These are phyloP conservation scores for Artemisia annua DNA, from an alignment of 129 eudicot genomes.

Conservation along the genomic window DNA sequence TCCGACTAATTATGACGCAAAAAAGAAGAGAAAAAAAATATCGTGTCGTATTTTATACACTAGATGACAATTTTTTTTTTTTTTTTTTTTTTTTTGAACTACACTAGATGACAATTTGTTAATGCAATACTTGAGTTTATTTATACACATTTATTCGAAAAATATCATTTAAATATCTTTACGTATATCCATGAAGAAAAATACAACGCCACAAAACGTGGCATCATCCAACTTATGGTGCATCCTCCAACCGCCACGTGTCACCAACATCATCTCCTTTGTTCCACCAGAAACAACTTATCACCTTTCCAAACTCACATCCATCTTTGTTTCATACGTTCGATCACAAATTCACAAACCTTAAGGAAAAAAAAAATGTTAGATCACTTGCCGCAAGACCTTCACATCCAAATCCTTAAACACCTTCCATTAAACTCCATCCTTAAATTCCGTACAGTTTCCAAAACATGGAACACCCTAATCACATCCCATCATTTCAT, in stretches of 20 bases:
- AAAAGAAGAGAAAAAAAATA: too few species aligned
- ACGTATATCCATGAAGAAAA: too few species aligned
- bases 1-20: too few species aligned
- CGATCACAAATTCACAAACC: neutral
- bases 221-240: neutral
- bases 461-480: slow-evolving; percentile 58
- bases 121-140: too few species aligned
- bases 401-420: slow-evolving; percentile 50
- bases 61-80: too few species aligned
- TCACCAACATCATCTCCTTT: slow-evolving; percentile 20
- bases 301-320: neutral
- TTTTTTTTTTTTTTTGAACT: too few species aligned
- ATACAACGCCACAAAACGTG: too few species aligned
- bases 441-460: slow-evolving; percentile 43
- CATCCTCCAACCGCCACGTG: slow-evolving; percentile 16
- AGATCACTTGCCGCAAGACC: slow-evolving; percentile 49
- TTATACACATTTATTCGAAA: too few species aligned
- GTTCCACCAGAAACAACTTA: neutral
- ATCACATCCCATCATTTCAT: slow-evolving; percentile 45
- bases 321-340: neutral
- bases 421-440: slow-evolving; percentile 44
- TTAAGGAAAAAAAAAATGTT: slow-evolving; percentile 32
- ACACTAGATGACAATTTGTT: too few species aligned
- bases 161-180: too few species aligned
- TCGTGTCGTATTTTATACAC: too few species aligned